Evolutionary conservation across 257 asterid genomes (phyloP).

Genomic region (Orobanche coerulescens): DNA sequence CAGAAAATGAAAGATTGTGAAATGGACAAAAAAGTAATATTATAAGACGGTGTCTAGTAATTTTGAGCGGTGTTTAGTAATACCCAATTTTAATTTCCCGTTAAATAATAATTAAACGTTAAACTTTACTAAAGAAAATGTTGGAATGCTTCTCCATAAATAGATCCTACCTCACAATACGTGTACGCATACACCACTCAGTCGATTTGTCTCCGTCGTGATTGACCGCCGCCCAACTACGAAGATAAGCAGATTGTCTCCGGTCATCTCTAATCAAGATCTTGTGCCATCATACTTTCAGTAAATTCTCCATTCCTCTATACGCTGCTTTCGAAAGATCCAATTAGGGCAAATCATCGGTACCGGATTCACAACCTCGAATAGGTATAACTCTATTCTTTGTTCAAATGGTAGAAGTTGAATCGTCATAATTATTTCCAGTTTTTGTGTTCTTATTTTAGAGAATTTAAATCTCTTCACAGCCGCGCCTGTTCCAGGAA

Average conservation of each 20-base stretch:
- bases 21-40: too few species aligned
- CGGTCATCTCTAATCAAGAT: background rate
- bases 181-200: background rate
- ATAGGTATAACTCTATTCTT: constrained; percentile 12
- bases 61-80: too few species aligned
- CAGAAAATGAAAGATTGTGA: too few species aligned
- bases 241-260: background rate
- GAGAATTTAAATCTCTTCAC: background rate
- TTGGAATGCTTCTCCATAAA: too few species aligned
- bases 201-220: constrained; percentile 1
- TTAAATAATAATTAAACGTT: too few species aligned
- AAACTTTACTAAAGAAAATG: too few species aligned
- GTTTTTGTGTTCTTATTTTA: background rate
- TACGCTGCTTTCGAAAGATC: background rate
- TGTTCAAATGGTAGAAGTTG: background rate
- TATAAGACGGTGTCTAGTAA: too few species aligned
- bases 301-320: background rate
- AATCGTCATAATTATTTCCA: background rate
- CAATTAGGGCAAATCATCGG: background rate
- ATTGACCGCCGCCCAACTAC: background rate
- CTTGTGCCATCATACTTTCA: background rate
- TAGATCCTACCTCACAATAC: constrained; percentile 12
- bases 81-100: too few species aligned
- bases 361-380: background rate
- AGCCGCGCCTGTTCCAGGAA: background rate